A percentile compares a stretch with the other conserved stretches of the same genome.
These are phyloP conservation scores for Termitomyces sp. DNA, from an alignment of 768 basidiomycete species.

Conservation along the genomic window DNA sequence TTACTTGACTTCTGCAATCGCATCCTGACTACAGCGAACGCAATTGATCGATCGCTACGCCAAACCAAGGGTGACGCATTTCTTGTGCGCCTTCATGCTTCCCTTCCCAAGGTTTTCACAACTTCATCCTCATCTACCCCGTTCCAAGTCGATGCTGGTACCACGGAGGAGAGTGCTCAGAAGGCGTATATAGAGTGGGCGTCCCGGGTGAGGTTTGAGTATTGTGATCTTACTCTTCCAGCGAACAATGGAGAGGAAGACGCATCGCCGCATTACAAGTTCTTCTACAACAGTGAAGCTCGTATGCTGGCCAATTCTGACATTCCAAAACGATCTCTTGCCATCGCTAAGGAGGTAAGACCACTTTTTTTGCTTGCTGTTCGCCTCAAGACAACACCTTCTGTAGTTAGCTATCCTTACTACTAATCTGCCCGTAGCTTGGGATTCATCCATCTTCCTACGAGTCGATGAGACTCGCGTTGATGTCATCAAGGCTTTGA, in stretches of 20 bases:
- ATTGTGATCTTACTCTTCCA: constrained; percentile 77
- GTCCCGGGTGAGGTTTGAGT: constrained; percentile 78
- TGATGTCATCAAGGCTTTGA: constrained; percentile 88
- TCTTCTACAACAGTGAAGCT: constrained; percentile 79
- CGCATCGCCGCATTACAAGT: constrained; percentile 71
- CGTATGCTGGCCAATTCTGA: constrained; percentile 81
- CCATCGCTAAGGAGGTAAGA: constrained; percentile 89
- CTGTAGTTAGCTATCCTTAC: constrained; percentile 85
- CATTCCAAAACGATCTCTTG: constrained; percentile 87
- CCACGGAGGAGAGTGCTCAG: constrained; percentile 63
- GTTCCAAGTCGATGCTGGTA: constrained; percentile 44
- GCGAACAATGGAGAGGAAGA: constrained; percentile 38
- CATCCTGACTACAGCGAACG: constrained; percentile 76
- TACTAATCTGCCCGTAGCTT: constrained; percentile 90
- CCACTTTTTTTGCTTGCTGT: not conserved
- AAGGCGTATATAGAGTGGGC: constrained; percentile 86
- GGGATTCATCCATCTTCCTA: constrained; percentile 92
- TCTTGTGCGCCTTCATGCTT: constrained; percentile 70
- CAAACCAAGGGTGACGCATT: constrained; percentile 91
- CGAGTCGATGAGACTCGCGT: constrained; percentile 90
- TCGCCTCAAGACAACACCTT: not conserved
- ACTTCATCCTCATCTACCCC: constrained; percentile 40
- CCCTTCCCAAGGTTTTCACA: constrained; percentile 69
- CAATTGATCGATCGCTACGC: constrained; percentile 83
- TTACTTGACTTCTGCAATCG: constrained; percentile 81